Evolutionary conservation across 306 rosid genomes (phyloP), one percentile per base, ranked within the genome.

Genomic region (Pyrus pyrifolia): DNA sequence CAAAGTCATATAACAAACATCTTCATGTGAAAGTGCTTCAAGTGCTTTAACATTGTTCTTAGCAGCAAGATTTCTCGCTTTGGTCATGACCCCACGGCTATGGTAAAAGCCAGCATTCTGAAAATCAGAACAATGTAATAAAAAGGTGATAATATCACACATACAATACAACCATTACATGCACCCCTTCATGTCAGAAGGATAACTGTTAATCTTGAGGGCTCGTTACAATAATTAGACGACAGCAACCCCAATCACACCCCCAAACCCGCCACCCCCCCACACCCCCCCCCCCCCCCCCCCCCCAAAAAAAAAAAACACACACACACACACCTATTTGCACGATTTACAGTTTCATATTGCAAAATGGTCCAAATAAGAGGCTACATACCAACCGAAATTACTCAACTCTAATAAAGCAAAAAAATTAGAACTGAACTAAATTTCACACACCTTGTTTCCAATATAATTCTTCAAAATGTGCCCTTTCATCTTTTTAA

Each of bases 71-170:
- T 87, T 96, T 76, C 86, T 82, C 8, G 91, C 97, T 78, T 86
- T 92, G 76, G 79, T 91, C 85, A 96, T 44, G 82, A 83, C 49
- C 0, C 78, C 5, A 66, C 97, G 99, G 76, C 93, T 83, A 81
- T 89, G 90, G 85, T 83, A 89, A 85, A 84, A 92, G 84, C 76
- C 18, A 33, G 88, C 25, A 45, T 96, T 96, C 99, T 96, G 90
- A 53, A 80, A 64, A 82, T 14, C 52, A 67, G 68, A 21, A 71
- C n/a, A 65, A 73, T 19, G 70, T 40, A 18, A 70, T 83, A 49
- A 61, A 73, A 14, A 30, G 66, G 61, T 8, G 64, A 60, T 55
- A 45, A 65, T 73, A 40, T 29, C 23, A 68, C 31, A 68, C 27
- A n/a, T 27, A 33, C 22, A 17, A 68, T 40, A 57, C 22, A 18